Percentiles rank a stretch among this genome's conserved stretches.
Conservation (phyloP, 345 rosid genomes). For the Heritiera littoralis region DNA sequence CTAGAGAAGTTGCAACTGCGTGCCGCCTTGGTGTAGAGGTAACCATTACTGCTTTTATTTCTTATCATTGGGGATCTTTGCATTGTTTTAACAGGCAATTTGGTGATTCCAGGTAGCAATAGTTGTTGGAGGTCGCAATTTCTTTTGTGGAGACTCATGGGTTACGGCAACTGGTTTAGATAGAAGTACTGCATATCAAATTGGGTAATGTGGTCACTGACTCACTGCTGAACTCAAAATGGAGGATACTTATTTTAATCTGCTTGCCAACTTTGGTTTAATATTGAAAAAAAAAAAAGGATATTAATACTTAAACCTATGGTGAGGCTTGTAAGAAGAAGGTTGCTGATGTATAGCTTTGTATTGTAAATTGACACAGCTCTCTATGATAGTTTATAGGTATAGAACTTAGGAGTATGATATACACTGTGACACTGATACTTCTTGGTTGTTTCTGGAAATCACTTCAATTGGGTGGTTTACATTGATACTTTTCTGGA, state of each 20-base stretch:
- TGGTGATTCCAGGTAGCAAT: conserved; percentile 62
- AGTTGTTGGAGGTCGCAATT: conserved; percentile 88
- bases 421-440: neutral
- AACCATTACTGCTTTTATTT: conserved; percentile 10
- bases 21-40: conserved; percentile 87
- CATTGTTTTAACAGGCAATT: conserved; percentile 16
- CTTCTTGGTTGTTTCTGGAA: conserved; percentile 3
- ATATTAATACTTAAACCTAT: neutral
- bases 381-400: neutral
- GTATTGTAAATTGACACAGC: neutral
- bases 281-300: neutral
- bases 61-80: neutral
- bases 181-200: conserved; percentile 78
- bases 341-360: neutral
- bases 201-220: conserved; percentile 52
- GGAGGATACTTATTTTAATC: neutral
- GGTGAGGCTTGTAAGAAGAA: neutral
- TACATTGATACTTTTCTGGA: neutral
- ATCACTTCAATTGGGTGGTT: neutral
- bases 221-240: conserved; percentile 13
- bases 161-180: conserved; percentile 77
- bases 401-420: neutral
- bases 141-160: conserved; percentile 83
- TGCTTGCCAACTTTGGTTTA: neutral
- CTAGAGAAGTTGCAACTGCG: conserved; percentile 74